Percentiles rank a stretch among this genome's conserved stretches.
phyloP scores from a whole-genome alignment of 2,329 filamentous ascomycete genomes.

The Leptographium wingfieldii region DNA sequence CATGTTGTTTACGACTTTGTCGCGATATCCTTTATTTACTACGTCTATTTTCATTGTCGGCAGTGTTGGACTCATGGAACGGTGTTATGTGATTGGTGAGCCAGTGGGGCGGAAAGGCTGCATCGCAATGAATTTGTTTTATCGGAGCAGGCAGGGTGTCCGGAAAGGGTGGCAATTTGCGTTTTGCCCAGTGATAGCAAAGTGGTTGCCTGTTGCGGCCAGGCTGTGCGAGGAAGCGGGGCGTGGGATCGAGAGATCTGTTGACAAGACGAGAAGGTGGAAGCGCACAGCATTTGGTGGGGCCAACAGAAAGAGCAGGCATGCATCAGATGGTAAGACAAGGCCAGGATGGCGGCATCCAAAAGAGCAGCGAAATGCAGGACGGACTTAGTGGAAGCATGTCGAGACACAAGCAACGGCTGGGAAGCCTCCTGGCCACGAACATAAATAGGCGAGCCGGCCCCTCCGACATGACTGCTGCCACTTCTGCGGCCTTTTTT shows the following conservation, averaged over 20 bases:
- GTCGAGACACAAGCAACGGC: background rate
- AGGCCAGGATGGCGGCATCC: background rate
- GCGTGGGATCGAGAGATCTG: too few species aligned
- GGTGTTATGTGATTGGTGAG: conserved; percentile 15
- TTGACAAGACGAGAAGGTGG: too few species aligned
- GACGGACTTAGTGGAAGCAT: too few species aligned
- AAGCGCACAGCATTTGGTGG: background rate
- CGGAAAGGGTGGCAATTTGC: background rate
- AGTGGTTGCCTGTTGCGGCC: background rate
- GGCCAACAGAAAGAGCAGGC: background rate
- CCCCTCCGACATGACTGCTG: background rate
- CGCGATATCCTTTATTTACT: background rate
- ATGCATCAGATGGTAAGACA: background rate
- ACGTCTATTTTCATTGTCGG: background rate
- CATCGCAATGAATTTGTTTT: background rate
- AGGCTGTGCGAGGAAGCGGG: background rate
- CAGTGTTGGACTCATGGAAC: background rate
- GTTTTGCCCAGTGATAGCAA: background rate
- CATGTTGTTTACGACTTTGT: background rate
- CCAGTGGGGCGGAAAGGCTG: background rate
- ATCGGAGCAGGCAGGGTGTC: background rate
- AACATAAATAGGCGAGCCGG: conserved; percentile 23
- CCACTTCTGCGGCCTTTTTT: background rate
- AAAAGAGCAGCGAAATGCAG: background rate
- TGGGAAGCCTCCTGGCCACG: background rate